Evolutionary conservation across 176 grass and related monocot species (phyloP).

Genomic region (Phoenix dactylifera): DNA sequence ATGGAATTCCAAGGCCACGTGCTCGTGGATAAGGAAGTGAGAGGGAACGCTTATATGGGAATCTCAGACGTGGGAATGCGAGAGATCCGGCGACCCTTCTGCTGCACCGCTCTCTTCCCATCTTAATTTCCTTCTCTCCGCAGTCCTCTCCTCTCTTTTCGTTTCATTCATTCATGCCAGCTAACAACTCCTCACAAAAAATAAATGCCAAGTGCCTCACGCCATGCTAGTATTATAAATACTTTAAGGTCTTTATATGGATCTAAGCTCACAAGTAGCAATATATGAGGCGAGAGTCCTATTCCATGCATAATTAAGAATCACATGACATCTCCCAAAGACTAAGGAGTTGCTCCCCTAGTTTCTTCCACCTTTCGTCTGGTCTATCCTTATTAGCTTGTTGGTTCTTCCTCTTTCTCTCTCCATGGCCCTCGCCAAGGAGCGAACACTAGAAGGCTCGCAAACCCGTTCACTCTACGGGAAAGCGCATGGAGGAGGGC

Average conservation of each 20-base stretch:
- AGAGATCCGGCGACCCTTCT: constrained; percentile 27
- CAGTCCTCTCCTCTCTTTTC: background rate
- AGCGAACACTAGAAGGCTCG: background rate
- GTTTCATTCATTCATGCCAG: constrained; percentile 13
- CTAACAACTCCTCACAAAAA: constrained; percentile 10
- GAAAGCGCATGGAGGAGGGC: background rate
- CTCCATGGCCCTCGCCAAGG: background rate
- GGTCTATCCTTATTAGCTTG: too few relatives aligned
- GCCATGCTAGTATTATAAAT: background rate
- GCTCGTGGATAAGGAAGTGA: too few relatives aligned
- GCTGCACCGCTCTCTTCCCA: constrained; percentile 2
- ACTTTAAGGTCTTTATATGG: too few relatives aligned
- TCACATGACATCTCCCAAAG: too few relatives aligned
- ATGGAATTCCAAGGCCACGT: too few relatives aligned
- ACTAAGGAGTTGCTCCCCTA: too few relatives aligned
- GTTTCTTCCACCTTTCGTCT: too few relatives aligned
- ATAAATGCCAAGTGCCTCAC: constrained; percentile 12
- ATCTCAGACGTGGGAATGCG: constrained; percentile 46
- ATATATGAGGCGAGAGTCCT: too few relatives aligned
- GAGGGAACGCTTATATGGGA: background rate
- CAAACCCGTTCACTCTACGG: background rate
- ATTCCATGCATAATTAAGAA: too few relatives aligned
- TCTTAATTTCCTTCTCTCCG: constrained; percentile 4
- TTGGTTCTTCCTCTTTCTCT: too few relatives aligned
- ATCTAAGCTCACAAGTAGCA: too few relatives aligned